Conservation (phyloP, 192 early-diverging fungal genomes). For the Coemansia sp. region DNA sequence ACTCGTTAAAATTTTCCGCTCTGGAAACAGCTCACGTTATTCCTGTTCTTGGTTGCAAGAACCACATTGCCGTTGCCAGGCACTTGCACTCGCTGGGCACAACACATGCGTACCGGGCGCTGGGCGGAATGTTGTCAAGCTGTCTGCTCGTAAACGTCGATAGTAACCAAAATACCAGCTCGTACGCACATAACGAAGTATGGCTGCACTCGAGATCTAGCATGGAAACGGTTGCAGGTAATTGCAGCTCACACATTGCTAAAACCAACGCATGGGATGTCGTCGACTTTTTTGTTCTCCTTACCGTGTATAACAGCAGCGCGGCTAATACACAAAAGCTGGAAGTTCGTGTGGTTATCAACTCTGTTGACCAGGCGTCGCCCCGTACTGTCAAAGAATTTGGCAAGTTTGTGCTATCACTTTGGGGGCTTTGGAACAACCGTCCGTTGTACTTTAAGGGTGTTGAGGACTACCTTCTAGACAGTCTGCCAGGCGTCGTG, state of each 20-base stretch:
- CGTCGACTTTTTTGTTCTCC: conserved; percentile 2
- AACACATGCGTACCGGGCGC: conserved; percentile 2
- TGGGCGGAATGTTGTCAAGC: conserved; percentile 1
- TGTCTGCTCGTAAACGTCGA: not conserved
- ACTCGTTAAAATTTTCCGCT: conserved; percentile 3
- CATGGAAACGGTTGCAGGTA: not conserved
- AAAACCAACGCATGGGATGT: not conserved
- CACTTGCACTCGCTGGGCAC: conserved; percentile 4
- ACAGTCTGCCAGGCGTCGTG: not conserved
- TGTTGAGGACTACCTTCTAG: conserved; percentile 5
- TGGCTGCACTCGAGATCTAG: not conserved
- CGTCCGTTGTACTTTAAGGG: conserved; percentile 3
- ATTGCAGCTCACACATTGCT: not conserved
- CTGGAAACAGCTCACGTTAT: conserved; percentile 7
- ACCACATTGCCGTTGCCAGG: not conserved
- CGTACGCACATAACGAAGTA: conserved; percentile 8
- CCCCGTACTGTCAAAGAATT: not conserved
- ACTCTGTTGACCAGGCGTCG: not conserved
- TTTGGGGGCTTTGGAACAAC: not conserved
- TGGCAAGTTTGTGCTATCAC: not conserved
- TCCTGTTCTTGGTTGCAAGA: conserved; percentile 1
- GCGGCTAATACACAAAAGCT: not conserved
- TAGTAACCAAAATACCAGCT: not conserved
- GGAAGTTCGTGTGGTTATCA: conserved; percentile 2
- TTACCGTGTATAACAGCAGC: conserved; percentile 1